Evolutionary conservation across 768 basidiomycete species (phyloP).

Genomic region (Russula virescens): DNA sequence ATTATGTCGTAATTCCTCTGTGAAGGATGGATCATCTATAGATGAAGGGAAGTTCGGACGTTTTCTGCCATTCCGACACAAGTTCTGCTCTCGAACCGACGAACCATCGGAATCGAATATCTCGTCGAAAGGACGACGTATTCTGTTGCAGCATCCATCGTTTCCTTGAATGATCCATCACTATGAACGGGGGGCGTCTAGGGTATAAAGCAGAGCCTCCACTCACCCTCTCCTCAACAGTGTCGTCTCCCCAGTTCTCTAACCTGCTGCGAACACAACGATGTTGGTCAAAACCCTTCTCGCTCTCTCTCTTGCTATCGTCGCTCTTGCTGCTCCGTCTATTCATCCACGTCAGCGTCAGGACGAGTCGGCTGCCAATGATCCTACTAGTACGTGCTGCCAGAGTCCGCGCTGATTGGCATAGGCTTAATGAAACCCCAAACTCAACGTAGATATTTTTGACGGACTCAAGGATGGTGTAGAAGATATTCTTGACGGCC

Average conservation of each 20-base stretch:
- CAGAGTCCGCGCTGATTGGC: neutral
- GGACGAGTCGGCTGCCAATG: neutral
- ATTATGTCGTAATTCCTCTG: too few species aligned
- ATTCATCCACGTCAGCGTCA: neutral
- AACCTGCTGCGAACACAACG: neutral
- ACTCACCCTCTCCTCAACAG: neutral
- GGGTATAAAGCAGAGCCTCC: neutral
- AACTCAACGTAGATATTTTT: too few species aligned
- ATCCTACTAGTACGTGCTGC: neutral
- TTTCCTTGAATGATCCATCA: neutral
- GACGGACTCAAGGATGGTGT: too few species aligned
- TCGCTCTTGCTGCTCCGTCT: neutral
- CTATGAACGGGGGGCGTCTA: neutral
- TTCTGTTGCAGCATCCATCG: neutral
- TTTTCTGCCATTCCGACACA: neutral
- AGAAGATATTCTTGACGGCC: too few species aligned
- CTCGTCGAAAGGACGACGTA: neutral
- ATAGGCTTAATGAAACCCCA: neutral
- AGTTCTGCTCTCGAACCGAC: neutral
- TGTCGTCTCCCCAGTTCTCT: neutral
- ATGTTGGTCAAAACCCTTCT: constrained; percentile 6
- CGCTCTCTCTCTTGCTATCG: neutral
- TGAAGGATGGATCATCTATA: too few species aligned
- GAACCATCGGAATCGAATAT: too few species aligned
- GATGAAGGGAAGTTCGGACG: too few species aligned